phyloP scores from a whole-genome alignment of 306 rosid genomes.

The Neltuma alba region DNA sequence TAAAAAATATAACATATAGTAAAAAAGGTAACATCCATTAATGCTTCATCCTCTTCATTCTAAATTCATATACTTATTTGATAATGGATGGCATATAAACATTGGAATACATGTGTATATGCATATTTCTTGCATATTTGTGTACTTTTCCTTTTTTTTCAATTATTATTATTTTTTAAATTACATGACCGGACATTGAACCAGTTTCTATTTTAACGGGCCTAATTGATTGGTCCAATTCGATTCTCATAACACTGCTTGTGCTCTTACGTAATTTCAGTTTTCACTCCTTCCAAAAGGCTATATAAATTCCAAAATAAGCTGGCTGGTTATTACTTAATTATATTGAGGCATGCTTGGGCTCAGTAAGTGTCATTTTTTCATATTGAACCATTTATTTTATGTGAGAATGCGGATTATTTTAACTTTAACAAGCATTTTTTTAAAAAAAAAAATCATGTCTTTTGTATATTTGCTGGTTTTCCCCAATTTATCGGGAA shows the following conservation, averaged over 20 bases:
- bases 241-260: background rate
- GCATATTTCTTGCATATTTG: background rate
- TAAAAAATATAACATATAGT: no score
- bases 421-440: background rate
- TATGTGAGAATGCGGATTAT: background rate
- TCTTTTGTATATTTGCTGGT: background rate
- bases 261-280: background rate
- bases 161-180: no score
- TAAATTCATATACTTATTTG: background rate
- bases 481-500: constrained; percentile 4
- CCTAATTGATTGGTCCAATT: no score
- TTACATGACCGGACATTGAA: no score
- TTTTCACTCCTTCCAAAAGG: background rate
- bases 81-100: no score
- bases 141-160: no score
- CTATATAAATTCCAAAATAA: background rate
- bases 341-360: background rate
- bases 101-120: background rate
- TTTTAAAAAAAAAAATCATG: background rate
- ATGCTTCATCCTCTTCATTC: background rate
- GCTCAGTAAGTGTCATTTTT: background rate
- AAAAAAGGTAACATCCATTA: background rate
- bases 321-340: no score
- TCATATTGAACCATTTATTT: background rate
- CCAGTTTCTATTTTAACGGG: no score